Evolutionary conservation across 208 protist species (phyloP), one percentile per base, ranked within the genome.

Genomic region (Acanthamoeba healyi): DNA sequence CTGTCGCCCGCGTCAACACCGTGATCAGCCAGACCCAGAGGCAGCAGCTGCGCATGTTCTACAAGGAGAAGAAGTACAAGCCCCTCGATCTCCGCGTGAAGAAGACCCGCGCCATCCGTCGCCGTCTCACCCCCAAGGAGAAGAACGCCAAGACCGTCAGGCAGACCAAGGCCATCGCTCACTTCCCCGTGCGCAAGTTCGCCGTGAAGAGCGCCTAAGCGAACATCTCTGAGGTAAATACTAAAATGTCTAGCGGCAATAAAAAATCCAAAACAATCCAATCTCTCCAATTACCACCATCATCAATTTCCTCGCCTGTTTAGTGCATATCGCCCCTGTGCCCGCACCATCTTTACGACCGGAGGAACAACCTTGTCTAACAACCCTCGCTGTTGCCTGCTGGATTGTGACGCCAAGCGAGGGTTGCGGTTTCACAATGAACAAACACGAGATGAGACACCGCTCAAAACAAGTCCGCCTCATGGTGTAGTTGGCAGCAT

Each of bases 21-120:
- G 99, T 99, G 84, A 97, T 99, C 89, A 99, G 99, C 98, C 97
- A 99, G 98, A 99, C 98, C 81, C 96, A 99, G 97, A 97, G 97
- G 95, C 92, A 96, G 29, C 97, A 98, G 95, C 97, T 99, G 63
- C 97, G 98, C 87, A 98, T 98, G 96, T 98, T 99, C 95, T 99
- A 99, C 97, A 96, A 97, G 84, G 98, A 97, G 61, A 97, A 98
- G 96, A 99, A 97, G 92, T 97, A 96, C 96, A 88, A 42, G 84
- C 98, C 98, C 70, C 88, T 97, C 22, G 96, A 98, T 91, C 95
- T 98, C 74, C 95, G 98, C 72, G 34, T 34, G 6, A 98, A 98
- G 97, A 97, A 97, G 95, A 98, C 98, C 63, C 97, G 98, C 93
- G 97, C 98, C 61, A 97, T 98, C 72, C 96, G 98, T 91, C 96